Conservation (phyloP, 352 stramenopile species). For the Globisporangium paroecandrum region DNA sequence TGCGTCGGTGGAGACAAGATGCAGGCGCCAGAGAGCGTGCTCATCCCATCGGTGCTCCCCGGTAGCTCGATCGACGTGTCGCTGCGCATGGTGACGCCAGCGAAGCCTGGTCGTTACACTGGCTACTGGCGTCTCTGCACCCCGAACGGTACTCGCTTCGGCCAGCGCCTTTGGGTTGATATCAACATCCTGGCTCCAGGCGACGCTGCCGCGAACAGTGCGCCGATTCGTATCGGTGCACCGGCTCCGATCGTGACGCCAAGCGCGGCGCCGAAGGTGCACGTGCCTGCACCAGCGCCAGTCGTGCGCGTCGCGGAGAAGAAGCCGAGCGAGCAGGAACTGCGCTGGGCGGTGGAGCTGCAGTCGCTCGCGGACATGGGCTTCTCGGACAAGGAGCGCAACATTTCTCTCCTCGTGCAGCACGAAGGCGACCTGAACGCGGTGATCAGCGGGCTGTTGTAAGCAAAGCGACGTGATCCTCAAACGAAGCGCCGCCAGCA, state of each 20-base stretch:
- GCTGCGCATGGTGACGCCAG: conserved; percentile 53
- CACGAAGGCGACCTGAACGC: conserved; percentile 62
- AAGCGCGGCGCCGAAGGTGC: conserved; percentile 18
- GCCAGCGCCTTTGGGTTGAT: conserved; percentile 87
- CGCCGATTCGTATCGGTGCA: conserved; percentile 36
- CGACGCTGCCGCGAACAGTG: conserved; percentile 39
- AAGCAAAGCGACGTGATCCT: conserved; percentile 8
- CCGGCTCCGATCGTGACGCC: conserved; percentile 28
- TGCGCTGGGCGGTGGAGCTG: conserved; percentile 46
- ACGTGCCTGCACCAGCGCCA: conserved; percentile 27
- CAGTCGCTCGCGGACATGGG: conserved; percentile 63
- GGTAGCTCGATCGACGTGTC: conserved; percentile 74
- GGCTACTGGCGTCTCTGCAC: conserved; percentile 88
- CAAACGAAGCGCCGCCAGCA: background rate
- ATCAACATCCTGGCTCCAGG: conserved; percentile 48
- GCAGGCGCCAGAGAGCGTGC: conserved; percentile 63
- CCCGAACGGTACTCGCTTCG: conserved; percentile 77
- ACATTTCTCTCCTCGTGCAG: conserved; percentile 49
- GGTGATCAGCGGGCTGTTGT: conserved; percentile 57
- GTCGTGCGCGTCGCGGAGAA: conserved; percentile 18
- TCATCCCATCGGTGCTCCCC: conserved; percentile 64
- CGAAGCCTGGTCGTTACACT: conserved; percentile 67
- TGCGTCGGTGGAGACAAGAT: conserved; percentile 76
- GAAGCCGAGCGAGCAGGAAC: conserved; percentile 35
- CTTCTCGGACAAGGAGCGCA: conserved; percentile 56